Evolutionary conservation across 2,329 filamentous ascomycete species (phyloP).

Genomic region (Xylaria sp.): DNA sequence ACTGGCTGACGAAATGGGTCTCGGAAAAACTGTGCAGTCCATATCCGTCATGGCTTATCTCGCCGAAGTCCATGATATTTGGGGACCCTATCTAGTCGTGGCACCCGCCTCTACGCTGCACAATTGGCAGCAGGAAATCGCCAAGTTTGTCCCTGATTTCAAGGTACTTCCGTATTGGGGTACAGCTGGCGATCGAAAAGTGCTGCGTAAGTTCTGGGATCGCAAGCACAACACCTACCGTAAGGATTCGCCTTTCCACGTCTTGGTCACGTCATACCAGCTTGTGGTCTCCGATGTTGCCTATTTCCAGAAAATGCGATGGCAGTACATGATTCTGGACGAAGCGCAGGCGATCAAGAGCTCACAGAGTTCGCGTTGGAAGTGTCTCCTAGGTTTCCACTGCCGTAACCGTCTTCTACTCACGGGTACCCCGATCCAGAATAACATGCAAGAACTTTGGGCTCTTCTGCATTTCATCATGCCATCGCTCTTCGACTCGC

Average conservation of each 20-base stretch:
- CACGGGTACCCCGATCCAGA: slow-evolving; percentile 96
- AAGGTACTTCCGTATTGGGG: slow-evolving; percentile 98
- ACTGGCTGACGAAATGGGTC: slow-evolving; percentile 97
- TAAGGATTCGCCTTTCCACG: slow-evolving; percentile 89
- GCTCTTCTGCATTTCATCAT: slow-evolving; percentile 98
- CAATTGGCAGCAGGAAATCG: slow-evolving; percentile 99
- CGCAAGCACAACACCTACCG: slow-evolving; percentile 94
- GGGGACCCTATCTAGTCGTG: slow-evolving; percentile 95
- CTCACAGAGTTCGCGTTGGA: slow-evolving; percentile 93
- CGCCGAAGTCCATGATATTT: slow-evolving; percentile 94
- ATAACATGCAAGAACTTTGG: slow-evolving; percentile 99
- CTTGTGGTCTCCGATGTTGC: slow-evolving; percentile 91
- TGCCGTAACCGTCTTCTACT: slow-evolving; percentile 90
- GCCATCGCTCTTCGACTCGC: slow-evolving; percentile 95
- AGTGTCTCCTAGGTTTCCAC: slow-evolving; percentile 86
- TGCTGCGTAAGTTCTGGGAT: slow-evolving; percentile 98
- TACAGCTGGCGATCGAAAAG: slow-evolving; percentile 86
- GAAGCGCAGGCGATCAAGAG: slow-evolving; percentile 99
- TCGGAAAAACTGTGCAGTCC: slow-evolving; percentile 97
- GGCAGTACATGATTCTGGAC: slow-evolving; percentile 99
- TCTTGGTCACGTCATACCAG: slow-evolving; percentile 94
- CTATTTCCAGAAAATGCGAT: slow-evolving; percentile 98
- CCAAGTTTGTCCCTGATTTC: slow-evolving; percentile 87
- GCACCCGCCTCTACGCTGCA: slow-evolving; percentile 93
- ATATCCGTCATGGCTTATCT: slow-evolving; percentile 99